Base-by-base conservation (phyloP, 139 green algal species). In the Microglena sp. region DNA sequence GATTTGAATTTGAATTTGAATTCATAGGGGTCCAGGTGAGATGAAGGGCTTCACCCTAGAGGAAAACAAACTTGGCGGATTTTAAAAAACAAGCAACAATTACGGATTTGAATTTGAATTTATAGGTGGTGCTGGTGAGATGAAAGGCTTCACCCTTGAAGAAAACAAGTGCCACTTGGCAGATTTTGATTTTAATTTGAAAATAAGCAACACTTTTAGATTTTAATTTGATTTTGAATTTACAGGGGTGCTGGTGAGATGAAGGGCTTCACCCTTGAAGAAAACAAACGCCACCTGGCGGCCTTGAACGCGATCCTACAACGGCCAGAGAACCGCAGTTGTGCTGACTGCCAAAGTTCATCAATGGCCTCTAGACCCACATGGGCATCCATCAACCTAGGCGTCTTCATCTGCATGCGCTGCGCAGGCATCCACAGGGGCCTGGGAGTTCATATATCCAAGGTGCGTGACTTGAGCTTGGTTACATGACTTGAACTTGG, bases 391-490 rank as follows among this genome's bases (percentile, higher is more conserved):
- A 84, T 94, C 35, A 93, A 90, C 72, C 63, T 95, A 22, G 89
- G 89, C 15, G 77, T 91, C 1, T 94, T 95, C 44, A 70, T 96
- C 5, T 96, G 89, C 77, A 81, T 96, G 35, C 87, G 83, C 55
- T 96, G 89, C 74, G 87, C 81, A 5, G 84, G 89, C 22, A 79
- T 95, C 28, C 89, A 95, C 64, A 75, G 89, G 33, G 86, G 80
- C 5, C 76, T 96, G 43, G 89, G 89, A 3, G 86, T 92, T 40
- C 89, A 96, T 22, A 32, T 54, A 44, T 65, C 58, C 33, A 65
- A 65, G 58, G 58, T 65, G 34, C 22, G 58, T 54, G n/a, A n/a
- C n/a, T n/a, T n/a, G n/a, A n/a, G n/a, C n/a, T n/a, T n/a, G n/a
- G n/a, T n/a, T n/a, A n/a, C n/a, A n/a, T n/a, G n/a, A n/a, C n/a